phyloP scores from a whole-genome alignment of 2,329 filamentous ascomycete genomes.

The Aspergillus quadricinctus region DNA sequence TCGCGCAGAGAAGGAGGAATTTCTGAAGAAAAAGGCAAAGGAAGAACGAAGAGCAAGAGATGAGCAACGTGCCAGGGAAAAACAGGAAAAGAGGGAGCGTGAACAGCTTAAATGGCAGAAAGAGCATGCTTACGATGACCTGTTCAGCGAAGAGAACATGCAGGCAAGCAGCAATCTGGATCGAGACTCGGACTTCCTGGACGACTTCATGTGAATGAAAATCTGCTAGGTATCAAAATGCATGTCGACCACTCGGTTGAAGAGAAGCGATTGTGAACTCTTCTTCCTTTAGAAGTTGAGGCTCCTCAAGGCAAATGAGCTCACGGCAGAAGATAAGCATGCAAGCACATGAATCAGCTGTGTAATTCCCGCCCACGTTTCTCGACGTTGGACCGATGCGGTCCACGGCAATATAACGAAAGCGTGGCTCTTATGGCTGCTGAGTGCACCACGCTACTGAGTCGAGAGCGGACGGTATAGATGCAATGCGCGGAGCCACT shows the following conservation, averaged over 20 bases:
- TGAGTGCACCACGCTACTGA: neutral
- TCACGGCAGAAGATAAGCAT: too few relatives aligned
- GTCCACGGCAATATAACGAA: neutral
- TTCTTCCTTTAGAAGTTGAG: neutral
- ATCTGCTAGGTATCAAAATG: neutral
- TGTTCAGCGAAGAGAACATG: conserved; percentile 80
- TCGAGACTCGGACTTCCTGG: conserved; percentile 66
- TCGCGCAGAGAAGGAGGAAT: conserved; percentile 73
- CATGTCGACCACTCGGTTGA: neutral
- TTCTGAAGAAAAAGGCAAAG: conserved; percentile 65
- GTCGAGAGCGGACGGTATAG: neutral
- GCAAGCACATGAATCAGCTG: too few relatives aligned
- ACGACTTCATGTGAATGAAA: conserved; percentile 79
- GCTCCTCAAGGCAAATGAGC: neutral
- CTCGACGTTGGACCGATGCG: neutral
- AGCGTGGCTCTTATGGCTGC: neutral
- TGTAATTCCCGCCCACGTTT: too few relatives aligned
- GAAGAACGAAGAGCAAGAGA: conserved; percentile 52
- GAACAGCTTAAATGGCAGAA: conserved; percentile 90
- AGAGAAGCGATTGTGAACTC: neutral
- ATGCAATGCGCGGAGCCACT: neutral
- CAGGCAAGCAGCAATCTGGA: conserved; percentile 79
- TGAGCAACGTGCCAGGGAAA: conserved; percentile 37
- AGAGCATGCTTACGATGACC: conserved; percentile 94
- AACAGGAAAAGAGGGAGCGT: conserved; percentile 61